Base-by-base conservation (phyloP, 2,329 filamentous ascomycete species). In the Aspergillus ochraceus region DNA sequence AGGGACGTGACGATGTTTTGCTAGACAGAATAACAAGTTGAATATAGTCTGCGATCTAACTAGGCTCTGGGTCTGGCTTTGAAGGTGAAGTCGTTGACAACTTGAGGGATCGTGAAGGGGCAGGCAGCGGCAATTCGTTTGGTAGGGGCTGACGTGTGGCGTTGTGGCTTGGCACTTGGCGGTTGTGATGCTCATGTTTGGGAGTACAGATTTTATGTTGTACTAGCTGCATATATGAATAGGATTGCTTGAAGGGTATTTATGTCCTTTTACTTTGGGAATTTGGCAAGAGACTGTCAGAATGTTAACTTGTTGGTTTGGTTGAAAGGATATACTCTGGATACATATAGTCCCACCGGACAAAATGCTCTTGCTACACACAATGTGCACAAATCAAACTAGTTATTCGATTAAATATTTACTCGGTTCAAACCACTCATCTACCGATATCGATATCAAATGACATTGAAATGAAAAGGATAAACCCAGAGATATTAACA, bases 161-260 rank as follows among this genome's bases (percentile, higher is more conserved):
- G 68, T 63, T 68, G 71, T 75, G 73, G 72, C 73, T 74, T 70
- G 70, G 72, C 66, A 52, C 68, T 72, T 69, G 68, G 64, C 54
- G 24, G 30, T 52, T 49, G 39, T 20, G 46, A 24, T 51, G 17
- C 47, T 20, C 24, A 29, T 14, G 36, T 6, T 39, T 39, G 4
- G 6, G 14, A 6, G 36, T 2, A 39, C 14, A 6, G 12, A 17
- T 8, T 39, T 17, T n/a, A 17, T 39, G 6, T 14, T 39, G 10
- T 39, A 8, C 30, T 32, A 6, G 6, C 30, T 32, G 11, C 8
- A 32, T 4, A 6, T 32, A 32, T 2, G 10, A 32, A 10, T 32
- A 32, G 10, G 3, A 24, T 24, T 3, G 5, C 24, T 3, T 24
- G 24, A 24, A 24, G 3, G 24, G 24, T 24, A 3, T 24, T 5